Percentiles rank a stretch among this genome's conserved stretches.
Conservation (phyloP, 1,139 yeast genomes). For the Magnusiomyces sp. region DNA sequence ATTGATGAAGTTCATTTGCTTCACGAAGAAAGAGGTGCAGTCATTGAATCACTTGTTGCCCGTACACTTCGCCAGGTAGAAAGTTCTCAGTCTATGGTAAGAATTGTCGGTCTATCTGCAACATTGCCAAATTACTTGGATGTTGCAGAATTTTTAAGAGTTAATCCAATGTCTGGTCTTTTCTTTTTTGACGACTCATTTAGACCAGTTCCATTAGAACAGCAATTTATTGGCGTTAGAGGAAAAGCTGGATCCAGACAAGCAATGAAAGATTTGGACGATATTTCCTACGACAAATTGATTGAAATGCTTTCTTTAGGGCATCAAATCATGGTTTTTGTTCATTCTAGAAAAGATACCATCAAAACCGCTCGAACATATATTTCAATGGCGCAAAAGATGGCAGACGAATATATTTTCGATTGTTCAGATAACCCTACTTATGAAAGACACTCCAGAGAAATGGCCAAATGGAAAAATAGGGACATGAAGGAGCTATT, state of each 20-base stretch:
- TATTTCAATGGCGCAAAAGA: slow-evolving; percentile 58
- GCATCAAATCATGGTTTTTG: slow-evolving; percentile 93
- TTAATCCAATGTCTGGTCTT: slow-evolving; percentile 81
- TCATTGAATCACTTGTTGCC: slow-evolving; percentile 90
- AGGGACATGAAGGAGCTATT: slow-evolving; percentile 78
- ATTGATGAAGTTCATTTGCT: slow-evolving; percentile 95
- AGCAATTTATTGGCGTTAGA: slow-evolving; percentile 76
- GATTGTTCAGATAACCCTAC: slow-evolving; percentile 48
- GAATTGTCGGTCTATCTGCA: slow-evolving; percentile 95
- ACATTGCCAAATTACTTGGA: slow-evolving; percentile 90
- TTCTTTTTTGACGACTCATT: slow-evolving; percentile 90
- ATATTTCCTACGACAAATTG: slow-evolving; percentile 68
- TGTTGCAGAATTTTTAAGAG: slow-evolving; percentile 93
- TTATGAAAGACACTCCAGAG: slow-evolving; percentile 47
- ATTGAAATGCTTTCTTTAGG: slow-evolving; percentile 59
- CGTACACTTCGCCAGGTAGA: slow-evolving; percentile 93
- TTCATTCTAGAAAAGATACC: slow-evolving; percentile 91
- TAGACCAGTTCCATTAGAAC: slow-evolving; percentile 90
- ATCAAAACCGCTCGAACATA: slow-evolving; percentile 70
- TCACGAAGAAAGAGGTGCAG: slow-evolving; percentile 98
- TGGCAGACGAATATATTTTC: slow-evolving; percentile 46
- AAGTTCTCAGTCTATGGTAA: slow-evolving; percentile 83
- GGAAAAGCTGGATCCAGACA: slow-evolving; percentile 74
- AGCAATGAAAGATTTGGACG: slow-evolving; percentile 70
- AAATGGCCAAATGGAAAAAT: slow-evolving; percentile 65